Evolutionary conservation across 306 rosid species (phyloP), one percentile per base, ranked within the genome.

Genomic region (Rosa persica): DNA sequence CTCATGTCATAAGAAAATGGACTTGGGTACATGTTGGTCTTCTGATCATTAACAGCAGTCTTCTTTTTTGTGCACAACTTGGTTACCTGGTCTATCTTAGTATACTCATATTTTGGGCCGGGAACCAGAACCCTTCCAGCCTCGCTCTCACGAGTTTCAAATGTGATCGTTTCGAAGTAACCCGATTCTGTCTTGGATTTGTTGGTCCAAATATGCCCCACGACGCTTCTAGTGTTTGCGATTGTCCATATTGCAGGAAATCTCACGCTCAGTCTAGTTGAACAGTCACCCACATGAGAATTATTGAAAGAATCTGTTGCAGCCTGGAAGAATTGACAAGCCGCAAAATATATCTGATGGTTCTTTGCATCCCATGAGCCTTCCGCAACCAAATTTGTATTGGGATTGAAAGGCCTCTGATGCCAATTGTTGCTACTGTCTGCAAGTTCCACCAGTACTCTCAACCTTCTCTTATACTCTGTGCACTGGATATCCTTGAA

Each of bases 191-290:
- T 54, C 47, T 12, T 30, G 34, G 80, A 46, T 78, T 85, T 90
- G 67, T 76, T 81, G 62, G 79, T 86, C 94, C 92, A 90, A 47
- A 88, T 83, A 60, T 85, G 68, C 62, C 92, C 92, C 39, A 75
- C 80, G 10, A 76, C 25, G 20, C 64, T 77, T 12, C 77, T 79
- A 30, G 76, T 74, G 0, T 77, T 40, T 20, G 67, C 40, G 57
- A 88, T 88, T 82, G 90, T 83, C 90, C 88, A 83, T 71, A 52
- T 55, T 69, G 83, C 79, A 4, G 89, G 89, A 73, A 81, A 72
- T 55, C 48, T 76, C 76, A 90, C 60, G 72, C 64, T 81, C 76
- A 90, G 52, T 65, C 83, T 83, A 8, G 65, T 47, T 17, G 89
- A 86, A 66, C 94, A 90, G 72, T 88, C 85, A 22, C 80, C 82